Evolutionary conservation across 495 filamentous ascomycete genomes (phyloP).

Genomic region (Recurvomyces mirabilis): DNA sequence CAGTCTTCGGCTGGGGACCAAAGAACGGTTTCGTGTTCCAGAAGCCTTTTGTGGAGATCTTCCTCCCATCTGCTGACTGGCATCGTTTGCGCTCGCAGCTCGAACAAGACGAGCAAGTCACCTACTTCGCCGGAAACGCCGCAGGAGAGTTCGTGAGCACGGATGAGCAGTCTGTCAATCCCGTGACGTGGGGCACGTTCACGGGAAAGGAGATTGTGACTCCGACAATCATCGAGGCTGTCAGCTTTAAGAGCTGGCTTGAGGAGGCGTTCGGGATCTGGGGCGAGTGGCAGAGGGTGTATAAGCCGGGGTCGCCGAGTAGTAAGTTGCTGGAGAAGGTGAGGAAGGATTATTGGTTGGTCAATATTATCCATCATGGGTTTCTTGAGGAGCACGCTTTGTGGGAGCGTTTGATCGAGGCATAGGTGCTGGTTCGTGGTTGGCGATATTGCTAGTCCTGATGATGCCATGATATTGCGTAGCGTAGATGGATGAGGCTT

Average conservation of each 20-base stretch:
- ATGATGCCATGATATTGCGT: neutral
- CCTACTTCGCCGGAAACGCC: constrained; percentile 74
- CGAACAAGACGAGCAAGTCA: constrained; percentile 46
- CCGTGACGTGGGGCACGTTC: constrained; percentile 95
- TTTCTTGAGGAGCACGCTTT: constrained; percentile 56
- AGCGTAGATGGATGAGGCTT: neutral
- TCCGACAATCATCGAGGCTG: constrained; percentile 93
- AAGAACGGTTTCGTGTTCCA: constrained; percentile 92
- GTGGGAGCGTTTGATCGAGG: constrained; percentile 40
- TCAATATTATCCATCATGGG: constrained; percentile 82
- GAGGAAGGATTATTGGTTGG: constrained; percentile 67
- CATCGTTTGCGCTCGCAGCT: constrained; percentile 50
- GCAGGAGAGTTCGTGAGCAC: constrained; percentile 61
- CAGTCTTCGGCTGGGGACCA: constrained; percentile 90
- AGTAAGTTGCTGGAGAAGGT: constrained; percentile 54
- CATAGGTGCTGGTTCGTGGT: too few species aligned
- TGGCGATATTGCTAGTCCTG: too few species aligned
- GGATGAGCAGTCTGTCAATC: constrained; percentile 61
- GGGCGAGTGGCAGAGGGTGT: constrained; percentile 84
- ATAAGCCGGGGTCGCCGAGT: constrained; percentile 53
- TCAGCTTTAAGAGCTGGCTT: constrained; percentile 87
- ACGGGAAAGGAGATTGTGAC: constrained; percentile 93
- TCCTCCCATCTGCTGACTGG: constrained; percentile 65
- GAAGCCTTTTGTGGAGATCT: constrained; percentile 96
- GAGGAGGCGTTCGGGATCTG: constrained; percentile 96